These are phyloP conservation scores for Leccinum longicurvipes DNA, from an alignment of 768 basidiomycete genomes.

Conservation along the genomic window DNA sequence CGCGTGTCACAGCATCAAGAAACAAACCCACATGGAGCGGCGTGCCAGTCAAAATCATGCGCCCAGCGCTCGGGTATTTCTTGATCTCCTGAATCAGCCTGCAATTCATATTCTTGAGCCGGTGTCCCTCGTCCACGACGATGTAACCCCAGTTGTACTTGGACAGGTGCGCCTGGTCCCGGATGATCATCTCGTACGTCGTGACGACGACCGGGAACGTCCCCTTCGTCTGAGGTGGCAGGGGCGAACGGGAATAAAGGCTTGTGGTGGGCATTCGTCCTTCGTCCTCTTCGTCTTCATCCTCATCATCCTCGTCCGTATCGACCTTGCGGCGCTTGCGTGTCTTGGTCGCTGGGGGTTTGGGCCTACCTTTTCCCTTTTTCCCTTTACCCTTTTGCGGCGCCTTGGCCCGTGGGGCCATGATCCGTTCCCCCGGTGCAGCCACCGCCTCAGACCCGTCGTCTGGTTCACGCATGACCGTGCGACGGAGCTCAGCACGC, in stretches of 20 bases:
- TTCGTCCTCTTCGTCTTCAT: slow-evolving; percentile 17
- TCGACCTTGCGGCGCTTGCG: slow-evolving; percentile 21
- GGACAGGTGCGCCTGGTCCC: slow-evolving; percentile 62
- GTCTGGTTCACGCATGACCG: slow-evolving; percentile 44
- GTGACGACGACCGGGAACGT: slow-evolving; percentile 82
- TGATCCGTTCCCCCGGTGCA: slow-evolving; percentile 23
- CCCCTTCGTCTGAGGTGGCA: slow-evolving; percentile 23
- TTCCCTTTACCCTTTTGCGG: slow-evolving; percentile 20
- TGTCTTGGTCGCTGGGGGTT: slow-evolving; percentile 8
- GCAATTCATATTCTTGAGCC: slow-evolving; percentile 92
- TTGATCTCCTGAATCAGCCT: slow-evolving; percentile 89
- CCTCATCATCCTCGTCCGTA: background rate
- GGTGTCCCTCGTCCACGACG: slow-evolving; percentile 94
- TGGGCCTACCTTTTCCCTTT: slow-evolving; percentile 3
- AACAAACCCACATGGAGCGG: slow-evolving; percentile 79
- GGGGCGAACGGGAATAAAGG: slow-evolving; percentile 11
- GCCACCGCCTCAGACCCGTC: slow-evolving; percentile 23
- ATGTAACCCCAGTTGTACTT: slow-evolving; percentile 85
- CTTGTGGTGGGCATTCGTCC: slow-evolving; percentile 17
- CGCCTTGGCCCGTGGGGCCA: slow-evolving; percentile 17
- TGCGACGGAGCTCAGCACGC: slow-evolving; percentile 73
- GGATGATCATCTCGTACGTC: slow-evolving; percentile 92
- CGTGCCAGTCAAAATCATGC: slow-evolving; percentile 95
- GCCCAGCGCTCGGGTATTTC: slow-evolving; percentile 74
- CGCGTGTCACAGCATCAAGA: background rate